A percentile compares a stretch with the other conserved stretches of the same genome.
Evolutionary conservation across 257 asterid genomes (phyloP).

Genomic region (Cinchona pubescens): DNA sequence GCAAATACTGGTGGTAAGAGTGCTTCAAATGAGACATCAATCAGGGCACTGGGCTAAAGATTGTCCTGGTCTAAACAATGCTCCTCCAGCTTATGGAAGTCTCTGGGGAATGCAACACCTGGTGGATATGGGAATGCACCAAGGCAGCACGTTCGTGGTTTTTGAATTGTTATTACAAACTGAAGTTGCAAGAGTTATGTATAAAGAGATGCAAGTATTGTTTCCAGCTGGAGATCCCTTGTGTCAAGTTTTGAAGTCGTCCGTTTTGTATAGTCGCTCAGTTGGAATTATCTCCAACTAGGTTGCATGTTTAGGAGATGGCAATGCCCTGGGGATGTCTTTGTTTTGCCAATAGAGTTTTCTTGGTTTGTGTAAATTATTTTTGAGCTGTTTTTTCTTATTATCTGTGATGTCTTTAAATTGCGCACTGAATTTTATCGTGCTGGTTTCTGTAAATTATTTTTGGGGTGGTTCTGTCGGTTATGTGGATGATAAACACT

Average conservation of each 20-base stretch:
- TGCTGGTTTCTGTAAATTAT: no score
- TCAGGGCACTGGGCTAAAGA: slow-evolving; percentile 83
- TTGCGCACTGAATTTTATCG: no score
- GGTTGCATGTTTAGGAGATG: not conserved
- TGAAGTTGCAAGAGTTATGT: not conserved
- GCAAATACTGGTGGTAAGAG: slow-evolving; percentile 44
- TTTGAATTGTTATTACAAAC: slow-evolving; percentile 35
- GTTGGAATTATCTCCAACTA: not conserved
- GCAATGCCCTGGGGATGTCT: not conserved
- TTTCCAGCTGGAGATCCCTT: not conserved
- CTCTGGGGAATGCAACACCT: slow-evolving; percentile 33
- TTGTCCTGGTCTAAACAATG: slow-evolving; percentile 54
- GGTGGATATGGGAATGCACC: slow-evolving; percentile 62
- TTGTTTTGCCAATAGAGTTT: not conserved
- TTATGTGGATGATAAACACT: no score
- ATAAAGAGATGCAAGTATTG: not conserved
- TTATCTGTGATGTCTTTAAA: no score
- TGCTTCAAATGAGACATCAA: slow-evolving; percentile 85
- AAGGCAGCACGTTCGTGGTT: slow-evolving; percentile 70
- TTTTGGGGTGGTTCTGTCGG: no score
- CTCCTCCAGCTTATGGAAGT: slow-evolving; percentile 55
- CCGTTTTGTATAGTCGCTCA: not conserved
- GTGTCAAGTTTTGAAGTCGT: not conserved
- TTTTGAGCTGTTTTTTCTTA: not conserved
- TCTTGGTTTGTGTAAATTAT: slow-evolving; percentile 7